phyloP scores from a whole-genome alignment of 2,329 filamentous ascomycete species.

The Colletotrichum trifolii region DNA sequence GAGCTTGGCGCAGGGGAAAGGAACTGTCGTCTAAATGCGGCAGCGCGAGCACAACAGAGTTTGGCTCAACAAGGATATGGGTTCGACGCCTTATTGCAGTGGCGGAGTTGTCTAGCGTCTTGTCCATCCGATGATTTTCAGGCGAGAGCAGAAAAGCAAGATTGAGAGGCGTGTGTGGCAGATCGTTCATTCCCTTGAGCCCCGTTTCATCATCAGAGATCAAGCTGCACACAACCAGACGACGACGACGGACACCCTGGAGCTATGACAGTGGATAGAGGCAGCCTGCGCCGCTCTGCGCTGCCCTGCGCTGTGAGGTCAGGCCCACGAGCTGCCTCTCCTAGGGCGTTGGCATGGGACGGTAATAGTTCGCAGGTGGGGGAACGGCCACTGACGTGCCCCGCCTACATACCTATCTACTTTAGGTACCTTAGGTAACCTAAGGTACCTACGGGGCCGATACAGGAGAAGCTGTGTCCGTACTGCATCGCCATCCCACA shows the following conservation, averaged over 20 bases:
- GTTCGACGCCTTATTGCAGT: too few species aligned
- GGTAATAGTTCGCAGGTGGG: conserved; percentile 9
- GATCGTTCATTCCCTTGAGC: conserved; percentile 4
- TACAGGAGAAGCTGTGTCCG: too few species aligned
- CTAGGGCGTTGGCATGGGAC: too few species aligned
- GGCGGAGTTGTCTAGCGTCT: background rate
- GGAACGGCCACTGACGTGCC: background rate
- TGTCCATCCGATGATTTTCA: background rate
- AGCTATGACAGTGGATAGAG: conserved; percentile 14
- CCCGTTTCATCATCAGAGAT: conserved; percentile 34
- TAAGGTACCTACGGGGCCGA: background rate
- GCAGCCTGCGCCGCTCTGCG: background rate
- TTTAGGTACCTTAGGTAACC: background rate
- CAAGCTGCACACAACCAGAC: conserved; percentile 24
- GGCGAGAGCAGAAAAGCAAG: background rate
- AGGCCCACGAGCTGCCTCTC: too few species aligned
- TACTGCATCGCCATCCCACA: background rate
- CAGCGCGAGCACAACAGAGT: background rate
- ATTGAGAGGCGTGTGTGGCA: conserved; percentile 17
- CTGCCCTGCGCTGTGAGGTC: too few species aligned
- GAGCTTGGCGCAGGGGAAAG: conserved; percentile 4
- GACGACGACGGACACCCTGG: conserved; percentile 1
- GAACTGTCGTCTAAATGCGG: conserved; percentile 8
- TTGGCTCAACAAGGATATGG: background rate
- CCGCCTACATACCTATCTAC: background rate